Conservation (phyloP, 768 basidiomycete species). For the Vararia minispora region DNA sequence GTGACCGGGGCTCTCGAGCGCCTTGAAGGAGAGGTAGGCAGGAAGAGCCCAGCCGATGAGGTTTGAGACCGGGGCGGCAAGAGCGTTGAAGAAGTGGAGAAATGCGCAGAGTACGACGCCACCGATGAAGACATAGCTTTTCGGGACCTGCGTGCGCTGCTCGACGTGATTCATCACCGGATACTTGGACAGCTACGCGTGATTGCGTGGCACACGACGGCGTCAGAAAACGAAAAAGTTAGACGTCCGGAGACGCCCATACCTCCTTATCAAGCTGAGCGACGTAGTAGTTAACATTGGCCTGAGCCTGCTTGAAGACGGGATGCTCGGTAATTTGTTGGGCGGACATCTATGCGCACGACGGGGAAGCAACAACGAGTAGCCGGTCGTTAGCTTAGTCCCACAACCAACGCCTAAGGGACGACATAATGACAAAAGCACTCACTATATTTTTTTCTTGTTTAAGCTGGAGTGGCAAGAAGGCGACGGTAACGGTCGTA, state of each 20-base stretch:
- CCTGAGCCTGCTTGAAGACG: slow-evolving; percentile 71
- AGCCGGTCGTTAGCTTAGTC: too few species aligned
- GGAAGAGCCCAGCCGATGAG: slow-evolving; percentile 92
- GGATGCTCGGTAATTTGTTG: slow-evolving; percentile 84
- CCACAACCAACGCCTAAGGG: too few species aligned
- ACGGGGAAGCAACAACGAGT: slow-evolving; percentile 2
- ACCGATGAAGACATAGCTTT: slow-evolving; percentile 80
- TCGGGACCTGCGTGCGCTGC: slow-evolving; percentile 85
- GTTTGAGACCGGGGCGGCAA: slow-evolving; percentile 89
- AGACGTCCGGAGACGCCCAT: slow-evolving; percentile 18
- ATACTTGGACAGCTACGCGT: slow-evolving; percentile 66
- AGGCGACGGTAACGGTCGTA: too few species aligned
- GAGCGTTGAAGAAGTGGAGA: slow-evolving; percentile 81
- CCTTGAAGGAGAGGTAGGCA: slow-evolving; percentile 91
- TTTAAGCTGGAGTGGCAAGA: too few species aligned
- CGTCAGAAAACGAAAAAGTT: slow-evolving; percentile 9
- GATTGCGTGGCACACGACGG: slow-evolving; percentile 8
- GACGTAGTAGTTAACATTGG: slow-evolving; percentile 73
- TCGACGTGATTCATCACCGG: slow-evolving; percentile 77
- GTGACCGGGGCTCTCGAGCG: slow-evolving; percentile 76
- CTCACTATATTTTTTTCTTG: too few species aligned
- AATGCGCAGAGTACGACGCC: slow-evolving; percentile 51
- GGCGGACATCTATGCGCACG: slow-evolving; percentile 59
- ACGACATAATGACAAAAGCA: too few species aligned
- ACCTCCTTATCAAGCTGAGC: slow-evolving; percentile 97